These are phyloP conservation scores for Ramichloridium luteum DNA, from an alignment of 2,329 filamentous ascomycete species.

Conservation along the genomic window DNA sequence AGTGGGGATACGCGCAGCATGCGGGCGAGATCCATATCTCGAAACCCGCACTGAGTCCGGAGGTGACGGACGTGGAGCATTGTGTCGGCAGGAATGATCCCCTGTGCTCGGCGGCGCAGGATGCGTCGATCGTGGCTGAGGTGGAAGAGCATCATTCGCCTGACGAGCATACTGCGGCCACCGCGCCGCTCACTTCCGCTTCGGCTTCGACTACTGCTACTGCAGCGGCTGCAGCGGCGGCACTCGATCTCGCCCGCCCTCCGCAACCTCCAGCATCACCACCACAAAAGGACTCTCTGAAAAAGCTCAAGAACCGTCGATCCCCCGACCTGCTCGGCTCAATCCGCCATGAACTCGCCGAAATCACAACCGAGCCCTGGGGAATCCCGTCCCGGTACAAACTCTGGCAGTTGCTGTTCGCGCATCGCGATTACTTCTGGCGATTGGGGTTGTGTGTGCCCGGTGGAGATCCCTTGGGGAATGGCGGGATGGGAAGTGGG, in stretches of 20 bases:
- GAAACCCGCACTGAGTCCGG: constrained; percentile 57
- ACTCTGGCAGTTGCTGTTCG: constrained; percentile 87
- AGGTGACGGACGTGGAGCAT: constrained; percentile 52
- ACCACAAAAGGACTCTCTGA: background rate
- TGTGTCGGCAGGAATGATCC: constrained; percentile 63
- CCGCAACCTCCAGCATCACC: no score
- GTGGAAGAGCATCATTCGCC: background rate
- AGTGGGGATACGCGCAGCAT: constrained; percentile 83
- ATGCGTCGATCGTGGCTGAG: background rate
- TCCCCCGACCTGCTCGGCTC: constrained; percentile 17
- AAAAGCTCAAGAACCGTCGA: constrained; percentile 6
- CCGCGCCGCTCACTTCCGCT: no score
- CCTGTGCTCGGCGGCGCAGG: constrained; percentile 55
- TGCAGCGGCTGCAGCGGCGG: no score
- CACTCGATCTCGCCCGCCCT: no score
- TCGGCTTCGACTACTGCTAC: no score
- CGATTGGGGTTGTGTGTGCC: constrained; percentile 80
- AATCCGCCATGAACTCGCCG: constrained; percentile 20
- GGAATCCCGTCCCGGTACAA: constrained; percentile 47
- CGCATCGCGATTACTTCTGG: constrained; percentile 96
- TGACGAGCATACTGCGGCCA: no score
- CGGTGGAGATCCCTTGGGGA: no score
- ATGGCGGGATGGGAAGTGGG: no score
- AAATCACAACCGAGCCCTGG: constrained; percentile 22
- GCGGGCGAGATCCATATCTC: constrained; percentile 78